Base-by-base conservation (phyloP, 1,284 basidiomycete genomes). In the Ustanciosporium gigantosporum region DNA sequence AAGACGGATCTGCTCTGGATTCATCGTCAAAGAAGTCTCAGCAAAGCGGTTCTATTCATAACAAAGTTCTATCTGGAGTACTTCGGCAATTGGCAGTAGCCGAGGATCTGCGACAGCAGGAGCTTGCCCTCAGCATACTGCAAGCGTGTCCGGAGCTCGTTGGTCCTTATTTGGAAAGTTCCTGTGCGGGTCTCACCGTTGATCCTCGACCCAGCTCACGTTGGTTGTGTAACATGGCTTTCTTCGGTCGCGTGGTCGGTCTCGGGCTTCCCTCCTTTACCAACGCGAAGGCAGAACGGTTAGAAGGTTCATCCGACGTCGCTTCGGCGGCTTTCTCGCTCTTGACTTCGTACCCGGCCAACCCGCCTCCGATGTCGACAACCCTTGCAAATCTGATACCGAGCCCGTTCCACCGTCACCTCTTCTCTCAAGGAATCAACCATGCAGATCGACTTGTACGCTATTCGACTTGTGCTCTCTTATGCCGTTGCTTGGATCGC, bases 151-250 rank as follows among this genome's bases (percentile, higher is more conserved):
- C 91, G 0, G 92, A 96, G 76, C 84, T 95, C 3, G 85, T 91
- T 2, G 81, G 87, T 0, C 85, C 88, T 83, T 90, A 70, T 41
- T 81, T 81, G 24, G 27, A 27, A 19, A 31, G 15, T 43, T 40
- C 66, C 22, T 32, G 36, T 4, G 89, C 79, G 85, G 15, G 83
- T 83, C 25, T 87, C 85, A 87, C 88, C 0, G 82, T 95, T 6
- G 92, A 96, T 61, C 91, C 92, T 0, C 84, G 89, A 1, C 83
- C 92, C 0, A 88, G 88, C 5, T 89, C 89, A 0, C 86, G 87
- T 68, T 96, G 91, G 91, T 85, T 95, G 24, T 85, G 87, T 2
- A 92, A 91, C 44, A 85, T 93, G 51, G 83, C 89, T 3, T 89
- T 91, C 72, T 83, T 91, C 31, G 88, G 87, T 0, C 81, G 84